Percentiles rank a stretch among this genome's conserved stretches.
Evolutionary conservation across 495 filamentous ascomycete species (phyloP).

Genomic region (Amphirosellinia nigrospora): DNA sequence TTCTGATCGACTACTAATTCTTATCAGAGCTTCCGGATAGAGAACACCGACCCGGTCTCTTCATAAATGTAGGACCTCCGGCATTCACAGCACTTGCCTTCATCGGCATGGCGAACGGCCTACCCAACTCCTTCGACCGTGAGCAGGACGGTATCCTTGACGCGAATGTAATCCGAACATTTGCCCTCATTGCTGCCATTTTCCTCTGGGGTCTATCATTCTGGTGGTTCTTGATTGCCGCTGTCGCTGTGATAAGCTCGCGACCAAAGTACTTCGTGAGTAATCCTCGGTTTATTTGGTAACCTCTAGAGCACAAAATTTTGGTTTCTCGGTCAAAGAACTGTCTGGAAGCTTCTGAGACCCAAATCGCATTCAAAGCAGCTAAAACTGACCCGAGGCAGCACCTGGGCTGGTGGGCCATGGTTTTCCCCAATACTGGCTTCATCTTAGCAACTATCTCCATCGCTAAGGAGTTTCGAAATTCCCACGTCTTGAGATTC

Average conservation of each 20-base stretch:
- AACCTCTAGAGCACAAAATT: neutral
- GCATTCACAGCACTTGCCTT: slow-evolving; percentile 73
- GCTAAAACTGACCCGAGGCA: neutral
- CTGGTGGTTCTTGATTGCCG: slow-evolving; percentile 72
- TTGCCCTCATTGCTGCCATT: slow-evolving; percentile 60
- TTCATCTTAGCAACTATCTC: slow-evolving; percentile 58
- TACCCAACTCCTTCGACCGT: slow-evolving; percentile 44
- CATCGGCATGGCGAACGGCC: slow-evolving; percentile 64
- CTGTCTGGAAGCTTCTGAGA: neutral
- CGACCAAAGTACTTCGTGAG: slow-evolving; percentile 53
- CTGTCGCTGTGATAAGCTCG: slow-evolving; percentile 57
- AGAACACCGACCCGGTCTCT: slow-evolving; percentile 66
- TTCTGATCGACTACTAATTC: neutral
- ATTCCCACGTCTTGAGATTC: slow-evolving; percentile 52
- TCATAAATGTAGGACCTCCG: slow-evolving; percentile 73
- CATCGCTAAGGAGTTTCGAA: slow-evolving; percentile 50
- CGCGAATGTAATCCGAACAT: slow-evolving; percentile 53
- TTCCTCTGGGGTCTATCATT: slow-evolving; percentile 74
- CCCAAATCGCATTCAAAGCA: neutral
- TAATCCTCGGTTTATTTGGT: neutral
- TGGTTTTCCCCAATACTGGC: slow-evolving; percentile 67
- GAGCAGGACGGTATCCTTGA: slow-evolving; percentile 36
- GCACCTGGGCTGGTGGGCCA: slow-evolving; percentile 63
- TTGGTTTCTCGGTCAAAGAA: neutral
- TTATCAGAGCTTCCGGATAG: slow-evolving; percentile 51